phyloP scores from a whole-genome alignment of 169 alveolate species.

The Condylostoma magnum region DNA sequence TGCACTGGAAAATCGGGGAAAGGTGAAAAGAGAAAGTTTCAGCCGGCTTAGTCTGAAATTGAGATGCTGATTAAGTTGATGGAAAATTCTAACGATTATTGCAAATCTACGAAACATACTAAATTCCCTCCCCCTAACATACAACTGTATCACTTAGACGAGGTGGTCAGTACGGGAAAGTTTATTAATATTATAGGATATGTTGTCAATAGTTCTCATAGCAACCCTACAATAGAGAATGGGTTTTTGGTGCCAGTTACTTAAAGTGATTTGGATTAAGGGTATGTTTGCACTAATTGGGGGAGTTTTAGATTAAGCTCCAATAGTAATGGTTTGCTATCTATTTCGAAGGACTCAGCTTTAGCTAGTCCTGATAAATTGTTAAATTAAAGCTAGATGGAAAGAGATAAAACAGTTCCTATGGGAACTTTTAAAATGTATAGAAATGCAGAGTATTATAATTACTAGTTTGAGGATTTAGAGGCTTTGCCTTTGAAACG shows the following conservation, averaged over 20 bases:
- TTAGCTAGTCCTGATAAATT: too few relatives aligned
- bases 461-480: too few relatives aligned
- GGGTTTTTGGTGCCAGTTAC: conserved; percentile 3
- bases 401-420: too few relatives aligned
- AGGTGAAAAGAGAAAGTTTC: not conserved
- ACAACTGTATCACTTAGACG: not conserved
- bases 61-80: not conserved
- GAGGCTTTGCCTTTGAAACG: too few relatives aligned
- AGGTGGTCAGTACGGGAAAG: not conserved
- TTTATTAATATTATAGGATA: conserved; percentile 7
- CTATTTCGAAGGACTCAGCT: too few relatives aligned
- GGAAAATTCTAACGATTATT: conserved; percentile 18
- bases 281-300: conserved; percentile 12
- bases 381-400: too few relatives aligned
- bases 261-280: not conserved
- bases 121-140: not conserved
- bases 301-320: not conserved
- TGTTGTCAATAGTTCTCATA: not conserved
- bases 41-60: conserved; percentile 4
- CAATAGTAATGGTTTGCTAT: conserved; percentile 1
- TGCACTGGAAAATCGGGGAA: conserved; percentile 8
- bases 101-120: conserved; percentile 7
- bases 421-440: too few relatives aligned
- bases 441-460: too few relatives aligned
- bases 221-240: not conserved